These are phyloP conservation scores for Massariosphaeria phaeospora DNA, from an alignment of 495 filamentous ascomycete genomes.

Conservation along the genomic window DNA sequence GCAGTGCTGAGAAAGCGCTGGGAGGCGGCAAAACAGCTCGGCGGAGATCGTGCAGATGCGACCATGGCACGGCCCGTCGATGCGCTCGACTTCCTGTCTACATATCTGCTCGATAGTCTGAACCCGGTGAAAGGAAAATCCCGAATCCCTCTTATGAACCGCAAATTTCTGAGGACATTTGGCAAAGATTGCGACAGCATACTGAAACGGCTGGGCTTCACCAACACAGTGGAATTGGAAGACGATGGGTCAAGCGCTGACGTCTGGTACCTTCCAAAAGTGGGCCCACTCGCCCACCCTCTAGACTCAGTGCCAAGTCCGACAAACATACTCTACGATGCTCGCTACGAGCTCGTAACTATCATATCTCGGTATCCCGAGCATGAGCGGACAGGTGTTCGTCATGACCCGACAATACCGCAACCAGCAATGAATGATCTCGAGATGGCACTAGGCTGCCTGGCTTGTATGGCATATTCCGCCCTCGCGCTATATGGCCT, in stretches of 20 bases:
- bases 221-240: constrained; percentile 12
- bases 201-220: constrained; percentile 61
- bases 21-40: constrained; percentile 48
- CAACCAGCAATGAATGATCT: constrained; percentile 42
- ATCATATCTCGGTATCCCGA: constrained; percentile 19
- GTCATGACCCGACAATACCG: constrained; percentile 37
- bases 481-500: background rate
- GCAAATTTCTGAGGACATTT: constrained; percentile 65
- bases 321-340: constrained; percentile 53
- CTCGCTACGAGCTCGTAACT: constrained; percentile 44
- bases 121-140: constrained; percentile 46
- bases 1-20: constrained; percentile 50
- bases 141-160: constrained; percentile 61
- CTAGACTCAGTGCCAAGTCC: constrained; percentile 44
- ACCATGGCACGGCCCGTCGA: constrained; percentile 46
- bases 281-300: constrained; percentile 37
- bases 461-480: constrained; percentile 43
- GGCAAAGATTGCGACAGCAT: constrained; percentile 59
- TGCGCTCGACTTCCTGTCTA: constrained; percentile 53
- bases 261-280: constrained; percentile 44
- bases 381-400: constrained; percentile 44
- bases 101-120: constrained; percentile 61
- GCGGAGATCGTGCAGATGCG: constrained; percentile 57
- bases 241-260: constrained; percentile 7
- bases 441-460: constrained; percentile 46